These are phyloP conservation scores for Austroboletus festivus DNA, from an alignment of 768 basidiomycete species.

Conservation along the genomic window DNA sequence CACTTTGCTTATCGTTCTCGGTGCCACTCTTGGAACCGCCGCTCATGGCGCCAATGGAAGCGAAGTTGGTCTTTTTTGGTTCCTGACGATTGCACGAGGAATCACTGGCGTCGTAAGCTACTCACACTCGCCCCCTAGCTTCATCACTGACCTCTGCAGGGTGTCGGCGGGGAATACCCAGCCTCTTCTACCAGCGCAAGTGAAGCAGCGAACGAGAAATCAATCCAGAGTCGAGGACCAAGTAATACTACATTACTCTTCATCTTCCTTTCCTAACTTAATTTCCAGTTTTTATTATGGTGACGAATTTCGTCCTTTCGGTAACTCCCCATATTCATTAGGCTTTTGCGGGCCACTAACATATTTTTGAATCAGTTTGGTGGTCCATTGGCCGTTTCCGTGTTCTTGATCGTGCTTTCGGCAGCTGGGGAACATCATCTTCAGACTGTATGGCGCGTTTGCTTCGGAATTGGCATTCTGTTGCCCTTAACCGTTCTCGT, in stretches of 20 bases:
- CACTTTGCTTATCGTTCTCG: conserved; percentile 66
- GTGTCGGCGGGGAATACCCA: conserved; percentile 78
- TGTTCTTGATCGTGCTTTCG: conserved; percentile 67
- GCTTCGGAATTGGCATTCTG: conserved; percentile 60
- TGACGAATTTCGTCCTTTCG: conserved; percentile 67
- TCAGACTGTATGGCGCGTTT: conserved; percentile 63
- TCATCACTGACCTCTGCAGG: conserved; percentile 34
- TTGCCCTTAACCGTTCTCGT: conserved; percentile 66
- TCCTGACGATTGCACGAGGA: conserved; percentile 67
- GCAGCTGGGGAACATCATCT: conserved; percentile 62
- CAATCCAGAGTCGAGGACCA: conserved; percentile 56
- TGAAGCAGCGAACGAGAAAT: conserved; percentile 73
- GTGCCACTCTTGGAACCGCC: conserved; percentile 64
- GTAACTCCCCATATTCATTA: conserved; percentile 33
- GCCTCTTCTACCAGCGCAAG: conserved; percentile 66
- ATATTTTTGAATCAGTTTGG: conserved; percentile 44
- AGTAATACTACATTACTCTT: conserved; percentile 30
- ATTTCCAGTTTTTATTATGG: conserved; percentile 63
- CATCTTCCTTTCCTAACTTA: neutral
- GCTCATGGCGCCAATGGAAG: conserved; percentile 61
- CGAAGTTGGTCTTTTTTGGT: conserved; percentile 65
- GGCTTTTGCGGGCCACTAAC: neutral
- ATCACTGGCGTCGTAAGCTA: conserved; percentile 59
- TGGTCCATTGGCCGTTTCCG: conserved; percentile 60
- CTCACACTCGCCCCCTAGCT: neutral